A percentile compares a stretch with the other conserved stretches of the same genome.
phyloP scores from a whole-genome alignment of 1,139 yeast genomes.

The Saccharomycopsis hybrid region DNA sequence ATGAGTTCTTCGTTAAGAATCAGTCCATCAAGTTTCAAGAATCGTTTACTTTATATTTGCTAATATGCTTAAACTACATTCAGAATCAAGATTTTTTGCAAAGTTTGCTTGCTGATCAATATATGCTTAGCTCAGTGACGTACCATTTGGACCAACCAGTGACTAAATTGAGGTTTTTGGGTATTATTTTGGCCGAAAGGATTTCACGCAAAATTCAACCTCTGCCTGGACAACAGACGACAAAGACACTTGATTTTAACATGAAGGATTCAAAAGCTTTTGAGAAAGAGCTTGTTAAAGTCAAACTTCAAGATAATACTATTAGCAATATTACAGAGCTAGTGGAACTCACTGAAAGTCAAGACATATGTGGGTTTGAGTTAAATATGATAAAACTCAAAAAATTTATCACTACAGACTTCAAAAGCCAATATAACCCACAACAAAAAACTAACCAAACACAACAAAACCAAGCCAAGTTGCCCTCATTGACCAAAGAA shows the following conservation, averaged over 20 bases:
- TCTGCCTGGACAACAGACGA: too few species aligned
- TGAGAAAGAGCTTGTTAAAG: slow-evolving; percentile 3
- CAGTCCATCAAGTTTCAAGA: slow-evolving; percentile 21
- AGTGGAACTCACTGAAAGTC: not conserved
- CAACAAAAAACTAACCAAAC: not conserved
- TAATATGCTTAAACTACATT: slow-evolving; percentile 24
- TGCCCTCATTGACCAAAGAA: not conserved
- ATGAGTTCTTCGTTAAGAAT: slow-evolving; percentile 23
- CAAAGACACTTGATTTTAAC: slow-evolving; percentile 9
- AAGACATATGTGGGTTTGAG: too few species aligned
- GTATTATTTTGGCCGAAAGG: slow-evolving; percentile 34
- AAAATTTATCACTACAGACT: not conserved
- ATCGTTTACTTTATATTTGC: slow-evolving; percentile 23
- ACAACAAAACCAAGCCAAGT: not conserved
- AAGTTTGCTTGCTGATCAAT: slow-evolving; percentile 26
- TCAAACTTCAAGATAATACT: slow-evolving; percentile 3
- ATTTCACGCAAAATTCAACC: slow-evolving; percentile 19
- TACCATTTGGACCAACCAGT: slow-evolving; percentile 17
- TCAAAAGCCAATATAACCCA: too few species aligned
- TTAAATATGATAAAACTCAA: too few species aligned
- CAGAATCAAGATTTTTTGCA: slow-evolving; percentile 24
- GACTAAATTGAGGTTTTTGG: slow-evolving; percentile 28
- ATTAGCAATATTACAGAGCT: not conserved
- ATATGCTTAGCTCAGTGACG: slow-evolving; percentile 16
- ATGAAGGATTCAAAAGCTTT: slow-evolving; percentile 7